These are phyloP conservation scores for Dioszegia crocea DNA, from an alignment of 768 basidiomycete genomes.

Conservation along the genomic window DNA sequence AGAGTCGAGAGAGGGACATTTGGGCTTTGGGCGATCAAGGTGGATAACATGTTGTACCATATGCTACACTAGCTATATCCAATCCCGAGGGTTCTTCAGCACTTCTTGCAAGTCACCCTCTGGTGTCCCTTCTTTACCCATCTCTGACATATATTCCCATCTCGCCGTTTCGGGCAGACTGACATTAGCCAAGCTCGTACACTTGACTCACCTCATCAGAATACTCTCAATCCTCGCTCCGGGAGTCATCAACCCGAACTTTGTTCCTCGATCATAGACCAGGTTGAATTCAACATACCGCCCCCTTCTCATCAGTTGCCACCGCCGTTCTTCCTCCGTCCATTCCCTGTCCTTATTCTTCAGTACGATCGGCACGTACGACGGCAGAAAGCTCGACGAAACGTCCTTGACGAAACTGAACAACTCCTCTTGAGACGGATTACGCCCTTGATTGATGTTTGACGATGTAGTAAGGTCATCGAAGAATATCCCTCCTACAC, in stretches of 20 bases:
- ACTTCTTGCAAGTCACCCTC: constrained; percentile 65
- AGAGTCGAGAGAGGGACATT: neutral
- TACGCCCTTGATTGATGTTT: constrained; percentile 46
- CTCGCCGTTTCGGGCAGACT: constrained; percentile 72
- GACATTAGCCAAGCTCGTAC: neutral
- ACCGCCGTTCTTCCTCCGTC: constrained; percentile 64
- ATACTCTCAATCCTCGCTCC: constrained; percentile 85
- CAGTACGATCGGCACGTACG: constrained; percentile 80
- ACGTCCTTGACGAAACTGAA: constrained; percentile 70
- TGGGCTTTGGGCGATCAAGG: neutral
- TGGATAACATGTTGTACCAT: constrained; percentile 1
- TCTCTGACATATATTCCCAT: constrained; percentile 82
- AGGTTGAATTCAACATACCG: constrained; percentile 95
- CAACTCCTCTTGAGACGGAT: constrained; percentile 60
- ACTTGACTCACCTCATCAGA: constrained; percentile 61
- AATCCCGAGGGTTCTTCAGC: constrained; percentile 62
- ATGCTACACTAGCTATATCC: constrained; percentile 53
- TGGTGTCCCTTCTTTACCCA: constrained; percentile 62
- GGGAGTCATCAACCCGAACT: constrained; percentile 77
- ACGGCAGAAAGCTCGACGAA: constrained; percentile 77
- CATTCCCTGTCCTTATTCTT: constrained; percentile 54
- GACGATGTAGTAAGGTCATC: constrained; percentile 71
- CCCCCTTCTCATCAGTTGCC: constrained; percentile 88
- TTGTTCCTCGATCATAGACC: constrained; percentile 79
- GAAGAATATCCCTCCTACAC: constrained; percentile 92